These are phyloP conservation scores for Sporothrix globosa DNA, from an alignment of 2,329 filamentous ascomycete genomes.

Conservation along the genomic window DNA sequence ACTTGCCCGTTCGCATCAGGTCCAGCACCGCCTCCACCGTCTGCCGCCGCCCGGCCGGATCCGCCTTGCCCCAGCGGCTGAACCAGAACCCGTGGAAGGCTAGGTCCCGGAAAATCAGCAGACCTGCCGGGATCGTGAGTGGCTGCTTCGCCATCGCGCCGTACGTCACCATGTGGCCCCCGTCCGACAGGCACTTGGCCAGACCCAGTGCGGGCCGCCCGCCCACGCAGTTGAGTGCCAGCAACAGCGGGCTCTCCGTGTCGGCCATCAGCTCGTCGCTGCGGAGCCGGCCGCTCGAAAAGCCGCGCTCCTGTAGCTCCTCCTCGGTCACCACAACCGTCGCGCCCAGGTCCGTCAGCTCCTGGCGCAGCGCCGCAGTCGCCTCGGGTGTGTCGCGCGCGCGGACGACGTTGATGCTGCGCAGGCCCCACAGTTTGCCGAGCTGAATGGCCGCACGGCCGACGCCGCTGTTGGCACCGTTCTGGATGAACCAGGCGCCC, in stretches of 20 bases:
- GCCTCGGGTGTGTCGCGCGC: constrained; percentile 67
- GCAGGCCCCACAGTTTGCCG: constrained; percentile 80
- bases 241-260: constrained; percentile 57
- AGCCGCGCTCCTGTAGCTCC: constrained; percentile 61
- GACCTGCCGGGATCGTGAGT: constrained; percentile 74
- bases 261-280: constrained; percentile 67
- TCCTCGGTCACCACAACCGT: constrained; percentile 61
- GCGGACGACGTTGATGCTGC: constrained; percentile 87
- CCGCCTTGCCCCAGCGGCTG: constrained; percentile 78
- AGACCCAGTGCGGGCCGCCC: constrained; percentile 80
- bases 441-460: constrained; percentile 91
- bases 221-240: constrained; percentile 92
- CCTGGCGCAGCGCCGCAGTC: constrained; percentile 61
- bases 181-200: constrained; percentile 70
- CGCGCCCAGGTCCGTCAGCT: constrained; percentile 59
- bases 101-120: constrained; percentile 92
- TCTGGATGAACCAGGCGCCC: constrained; percentile 95
- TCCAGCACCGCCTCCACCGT: constrained; percentile 85
- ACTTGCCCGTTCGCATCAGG: constrained; percentile 73
- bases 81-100: constrained; percentile 94
- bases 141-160: constrained; percentile 94
- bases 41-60: constrained; percentile 72
- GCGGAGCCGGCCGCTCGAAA: constrained; percentile 57
- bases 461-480: constrained; percentile 93
- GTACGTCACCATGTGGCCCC: constrained; percentile 84